Conservation (phyloP, 805 yeast species). For the Ogataea populi-albae region DNA sequence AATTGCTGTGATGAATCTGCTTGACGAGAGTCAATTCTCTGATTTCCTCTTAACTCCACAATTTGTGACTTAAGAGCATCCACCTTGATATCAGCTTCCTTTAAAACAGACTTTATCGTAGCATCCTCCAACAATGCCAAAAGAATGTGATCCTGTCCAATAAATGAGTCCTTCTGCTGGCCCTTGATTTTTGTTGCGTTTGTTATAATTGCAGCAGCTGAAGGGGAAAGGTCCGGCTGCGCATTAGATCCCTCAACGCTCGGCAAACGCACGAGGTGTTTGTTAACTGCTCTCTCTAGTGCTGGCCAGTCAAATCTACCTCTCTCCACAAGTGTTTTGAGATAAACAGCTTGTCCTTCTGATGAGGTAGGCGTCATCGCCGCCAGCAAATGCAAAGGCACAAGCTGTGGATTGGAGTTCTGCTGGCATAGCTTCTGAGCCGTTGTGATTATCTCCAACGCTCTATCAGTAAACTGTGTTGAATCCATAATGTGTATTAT, state of each 20-base stretch:
- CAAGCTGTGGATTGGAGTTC: slow-evolving; percentile 75
- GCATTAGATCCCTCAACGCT: slow-evolving; percentile 87
- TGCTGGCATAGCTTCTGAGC: slow-evolving; percentile 83
- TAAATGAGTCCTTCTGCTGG: slow-evolving; percentile 84
- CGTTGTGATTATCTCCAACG: slow-evolving; percentile 71
- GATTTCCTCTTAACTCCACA: slow-evolving; percentile 79
- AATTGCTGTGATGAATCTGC: slow-evolving; percentile 86
- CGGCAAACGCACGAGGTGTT: slow-evolving; percentile 78
- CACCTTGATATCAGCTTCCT: slow-evolving; percentile 64
- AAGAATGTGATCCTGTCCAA: slow-evolving; percentile 92
- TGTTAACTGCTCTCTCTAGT: slow-evolving; percentile 78
- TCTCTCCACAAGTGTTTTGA: slow-evolving; percentile 79
- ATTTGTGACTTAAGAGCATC: slow-evolving; percentile 78
- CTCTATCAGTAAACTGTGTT: slow-evolving; percentile 90
- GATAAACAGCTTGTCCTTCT: slow-evolving; percentile 56
- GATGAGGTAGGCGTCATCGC: slow-evolving; percentile 76
- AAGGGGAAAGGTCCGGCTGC: slow-evolving; percentile 69
- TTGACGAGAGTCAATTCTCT: slow-evolving; percentile 86
- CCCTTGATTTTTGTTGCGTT: slow-evolving; percentile 75
- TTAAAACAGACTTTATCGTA: slow-evolving; percentile 65
- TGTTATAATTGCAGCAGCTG: slow-evolving; percentile 71
- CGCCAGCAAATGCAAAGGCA: slow-evolving; percentile 88
- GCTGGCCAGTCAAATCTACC: slow-evolving; percentile 85
- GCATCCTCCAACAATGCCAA: slow-evolving; percentile 81
- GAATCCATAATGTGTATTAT: slow-evolving; percentile 45